These are phyloP conservation scores for Lavandula angustifolia DNA, from an alignment of 257 asterid genomes.

Conservation along the genomic window DNA sequence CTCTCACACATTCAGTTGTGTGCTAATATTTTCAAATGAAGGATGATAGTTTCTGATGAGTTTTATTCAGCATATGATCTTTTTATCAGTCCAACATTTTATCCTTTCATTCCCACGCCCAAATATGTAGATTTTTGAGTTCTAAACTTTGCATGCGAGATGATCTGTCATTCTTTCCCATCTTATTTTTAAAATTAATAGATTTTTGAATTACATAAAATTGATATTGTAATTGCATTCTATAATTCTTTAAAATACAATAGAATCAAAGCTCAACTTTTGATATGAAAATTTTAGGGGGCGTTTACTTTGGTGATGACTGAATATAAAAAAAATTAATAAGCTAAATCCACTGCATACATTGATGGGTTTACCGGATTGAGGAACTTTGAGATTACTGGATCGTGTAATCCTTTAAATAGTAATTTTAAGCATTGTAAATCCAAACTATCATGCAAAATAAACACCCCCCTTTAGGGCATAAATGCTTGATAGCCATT, in stretches of 20 bases:
- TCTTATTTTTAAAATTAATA: background rate
- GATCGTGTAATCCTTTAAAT: too few species aligned
- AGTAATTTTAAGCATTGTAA: too few species aligned
- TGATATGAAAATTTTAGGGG: background rate
- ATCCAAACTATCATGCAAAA: too few species aligned
- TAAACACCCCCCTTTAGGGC: background rate
- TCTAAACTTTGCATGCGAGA: background rate
- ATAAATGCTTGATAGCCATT: slow-evolving; percentile 31
- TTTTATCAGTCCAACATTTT: background rate
- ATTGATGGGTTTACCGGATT: too few species aligned
- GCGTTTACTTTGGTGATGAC: too few species aligned
- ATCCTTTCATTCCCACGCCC: background rate
- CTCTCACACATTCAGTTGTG: background rate
- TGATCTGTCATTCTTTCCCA: background rate
- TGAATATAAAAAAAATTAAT: too few species aligned
- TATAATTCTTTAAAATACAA: background rate
- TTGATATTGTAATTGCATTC: background rate
- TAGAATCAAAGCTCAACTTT: background rate
- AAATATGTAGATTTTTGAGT: background rate
- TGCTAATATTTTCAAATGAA: background rate
- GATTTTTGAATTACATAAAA: background rate
- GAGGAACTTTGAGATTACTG: too few species aligned
- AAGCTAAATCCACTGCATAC: too few species aligned
- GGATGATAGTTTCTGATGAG: background rate
- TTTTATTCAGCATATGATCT: background rate